A percentile compares a stretch with the other conserved stretches of the same genome.
These are phyloP conservation scores for Microsporum canis DNA, from an alignment of 2,329 filamentous ascomycete species.

Conservation along the genomic window DNA sequence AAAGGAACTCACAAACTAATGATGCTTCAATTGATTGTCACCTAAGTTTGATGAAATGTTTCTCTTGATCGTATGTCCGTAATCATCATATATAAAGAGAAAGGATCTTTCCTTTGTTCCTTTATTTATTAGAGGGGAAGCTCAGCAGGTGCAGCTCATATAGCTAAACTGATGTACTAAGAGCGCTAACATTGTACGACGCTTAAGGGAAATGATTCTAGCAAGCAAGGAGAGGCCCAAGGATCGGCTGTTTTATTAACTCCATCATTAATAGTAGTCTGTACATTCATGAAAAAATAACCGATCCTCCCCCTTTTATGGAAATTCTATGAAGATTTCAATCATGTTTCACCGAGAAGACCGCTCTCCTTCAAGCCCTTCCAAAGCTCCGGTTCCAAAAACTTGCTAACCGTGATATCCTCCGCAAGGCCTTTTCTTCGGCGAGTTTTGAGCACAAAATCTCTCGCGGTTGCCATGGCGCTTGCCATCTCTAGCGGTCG, in stretches of 20 bases:
- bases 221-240: not conserved
- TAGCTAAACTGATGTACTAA: too few relatives aligned
- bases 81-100: too few relatives aligned
- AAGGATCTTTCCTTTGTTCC: too few relatives aligned
- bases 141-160: too few relatives aligned
- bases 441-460: conserved; percentile 94
- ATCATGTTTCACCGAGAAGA: conserved; percentile 53
- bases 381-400: conserved; percentile 90
- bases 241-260: not conserved
- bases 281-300: not conserved
- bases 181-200: too few relatives aligned
- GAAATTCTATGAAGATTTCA: not conserved
- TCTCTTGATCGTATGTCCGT: too few relatives aligned
- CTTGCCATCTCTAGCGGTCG: conserved; percentile 77
- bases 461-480: conserved; percentile 78
- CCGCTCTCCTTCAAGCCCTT: conserved; percentile 79
- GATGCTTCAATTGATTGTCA: too few relatives aligned
- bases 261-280: not conserved
- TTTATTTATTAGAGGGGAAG: too few relatives aligned
- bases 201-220: not conserved
- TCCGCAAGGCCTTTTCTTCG: conserved; percentile 87
- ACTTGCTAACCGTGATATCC: conserved; percentile 91
- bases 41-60: too few relatives aligned
- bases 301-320: not conserved
- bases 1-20: too few relatives aligned